phyloP scores from a whole-genome alignment of 129 eudicot species.

The Deinandra increscens region DNA sequence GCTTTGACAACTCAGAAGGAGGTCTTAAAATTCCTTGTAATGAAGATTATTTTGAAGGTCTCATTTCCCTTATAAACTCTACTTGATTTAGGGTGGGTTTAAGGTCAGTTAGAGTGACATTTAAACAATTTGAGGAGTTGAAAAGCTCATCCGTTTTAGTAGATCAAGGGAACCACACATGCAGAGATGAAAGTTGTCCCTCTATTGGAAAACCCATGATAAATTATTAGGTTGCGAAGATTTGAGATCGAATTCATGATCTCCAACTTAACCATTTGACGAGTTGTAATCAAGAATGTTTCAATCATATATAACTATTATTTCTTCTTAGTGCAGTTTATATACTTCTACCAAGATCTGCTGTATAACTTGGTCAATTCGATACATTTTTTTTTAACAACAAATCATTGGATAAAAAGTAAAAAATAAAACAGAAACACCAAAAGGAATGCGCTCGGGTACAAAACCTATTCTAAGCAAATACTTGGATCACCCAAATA shows the following conservation, averaged over 20 bases:
- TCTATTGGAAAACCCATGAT: neutral
- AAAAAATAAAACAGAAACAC: too few relatives aligned
- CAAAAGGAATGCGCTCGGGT: too few relatives aligned
- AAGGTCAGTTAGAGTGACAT: slow-evolving; percentile 11
- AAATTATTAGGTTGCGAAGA: slow-evolving; percentile 12
- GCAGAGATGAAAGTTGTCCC: slow-evolving; percentile 23
- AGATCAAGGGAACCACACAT: slow-evolving; percentile 14
- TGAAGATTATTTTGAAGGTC: slow-evolving; percentile 54
- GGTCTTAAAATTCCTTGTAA: slow-evolving; percentile 53
- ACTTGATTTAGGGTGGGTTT: slow-evolving; percentile 21
- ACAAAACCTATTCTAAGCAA: too few relatives aligned
- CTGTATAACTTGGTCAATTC: neutral
- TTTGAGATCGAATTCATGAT: slow-evolving; percentile 12
- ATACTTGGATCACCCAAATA: too few relatives aligned
- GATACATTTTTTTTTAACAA: too few relatives aligned
- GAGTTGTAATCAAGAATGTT: slow-evolving; percentile 18
- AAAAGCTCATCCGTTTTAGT: slow-evolving; percentile 12
- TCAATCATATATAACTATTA: slow-evolving; percentile 15
- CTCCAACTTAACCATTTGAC: slow-evolving; percentile 14
- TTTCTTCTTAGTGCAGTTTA: slow-evolving; percentile 14
- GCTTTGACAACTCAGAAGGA: slow-evolving; percentile 51
- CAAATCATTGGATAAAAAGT: too few relatives aligned
- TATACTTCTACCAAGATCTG: neutral
- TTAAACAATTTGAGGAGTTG: slow-evolving; percentile 18
- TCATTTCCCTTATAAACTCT: slow-evolving; percentile 39